Evolutionary conservation across 495 filamentous ascomycete species (phyloP).

Genomic region (Lineolata rhizophorae): DNA sequence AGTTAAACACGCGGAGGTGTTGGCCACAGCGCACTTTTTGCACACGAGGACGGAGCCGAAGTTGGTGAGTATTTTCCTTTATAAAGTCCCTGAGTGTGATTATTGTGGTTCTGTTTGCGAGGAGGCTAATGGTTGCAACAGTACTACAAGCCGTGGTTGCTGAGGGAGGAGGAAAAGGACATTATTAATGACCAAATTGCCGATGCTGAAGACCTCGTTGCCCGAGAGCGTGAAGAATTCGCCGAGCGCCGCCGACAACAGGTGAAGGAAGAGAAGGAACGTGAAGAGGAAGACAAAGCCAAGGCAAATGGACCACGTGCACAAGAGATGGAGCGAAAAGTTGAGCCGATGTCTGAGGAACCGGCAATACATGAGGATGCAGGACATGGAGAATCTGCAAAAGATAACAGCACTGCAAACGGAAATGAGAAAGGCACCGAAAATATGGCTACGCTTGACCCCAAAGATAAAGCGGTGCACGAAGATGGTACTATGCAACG

Average conservation of each 20-base stretch:
- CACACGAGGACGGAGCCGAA: slow-evolving; percentile 51
- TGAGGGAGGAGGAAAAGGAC: slow-evolving; percentile 36
- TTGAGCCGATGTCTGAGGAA: background rate
- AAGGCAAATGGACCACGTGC: slow-evolving; percentile 5
- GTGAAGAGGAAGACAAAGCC: slow-evolving; percentile 6
- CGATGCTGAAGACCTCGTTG: slow-evolving; percentile 29
- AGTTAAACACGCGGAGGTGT: slow-evolving; percentile 53
- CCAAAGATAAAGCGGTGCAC: too few species aligned
- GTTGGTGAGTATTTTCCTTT: slow-evolving; percentile 54
- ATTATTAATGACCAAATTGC: slow-evolving; percentile 36
- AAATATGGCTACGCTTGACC: too few species aligned
- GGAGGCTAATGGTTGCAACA: slow-evolving; percentile 15
- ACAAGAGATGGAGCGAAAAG: slow-evolving; percentile 9
- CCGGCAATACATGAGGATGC: slow-evolving; percentile 4
- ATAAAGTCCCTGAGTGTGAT: too few species aligned
- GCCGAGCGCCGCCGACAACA: slow-evolving; percentile 16
- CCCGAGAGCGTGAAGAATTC: slow-evolving; percentile 28
- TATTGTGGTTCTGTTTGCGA: too few species aligned
- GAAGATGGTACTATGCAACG: too few species aligned
- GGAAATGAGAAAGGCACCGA: too few species aligned
- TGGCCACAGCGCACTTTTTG: slow-evolving; percentile 52
- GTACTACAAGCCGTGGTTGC: slow-evolving; percentile 82
- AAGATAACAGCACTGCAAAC: too few species aligned
- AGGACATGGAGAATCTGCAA: too few species aligned
- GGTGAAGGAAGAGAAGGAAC: slow-evolving; percentile 7